Conservation (phyloP, 768 basidiomycete species). For the Boletellus ananas region DNA sequence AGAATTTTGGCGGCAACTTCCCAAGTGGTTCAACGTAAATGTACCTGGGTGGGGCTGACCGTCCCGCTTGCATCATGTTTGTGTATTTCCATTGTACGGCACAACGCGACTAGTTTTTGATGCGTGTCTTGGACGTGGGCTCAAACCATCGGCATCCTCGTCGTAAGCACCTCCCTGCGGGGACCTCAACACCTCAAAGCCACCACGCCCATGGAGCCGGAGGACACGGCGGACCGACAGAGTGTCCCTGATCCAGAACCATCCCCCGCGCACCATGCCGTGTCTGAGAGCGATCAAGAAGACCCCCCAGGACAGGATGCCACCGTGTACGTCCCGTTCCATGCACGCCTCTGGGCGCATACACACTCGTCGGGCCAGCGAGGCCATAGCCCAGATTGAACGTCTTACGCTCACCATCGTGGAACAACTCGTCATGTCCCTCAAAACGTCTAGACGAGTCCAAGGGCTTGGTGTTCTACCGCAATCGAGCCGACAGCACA, state of each 20-base stretch:
- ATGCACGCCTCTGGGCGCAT: background rate
- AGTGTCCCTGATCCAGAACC: background rate
- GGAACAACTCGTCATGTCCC: slow-evolving; percentile 27
- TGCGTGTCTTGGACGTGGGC: background rate
- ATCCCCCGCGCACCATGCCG: background rate
- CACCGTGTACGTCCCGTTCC: slow-evolving; percentile 5
- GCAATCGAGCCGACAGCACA: slow-evolving; percentile 5
- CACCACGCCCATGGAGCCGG: background rate
- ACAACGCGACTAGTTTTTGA: background rate
- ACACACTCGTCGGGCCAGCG: slow-evolving; percentile 12
- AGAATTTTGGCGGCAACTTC: slow-evolving; percentile 63
- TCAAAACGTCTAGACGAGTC: slow-evolving; percentile 3
- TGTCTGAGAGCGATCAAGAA: slow-evolving; percentile 14
- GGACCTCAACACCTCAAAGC: too few relatives aligned
- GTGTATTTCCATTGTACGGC: slow-evolving; percentile 12
- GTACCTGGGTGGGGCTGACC: slow-evolving; percentile 36
- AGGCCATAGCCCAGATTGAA: slow-evolving; percentile 29
- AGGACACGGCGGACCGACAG: background rate
- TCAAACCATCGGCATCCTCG: background rate
- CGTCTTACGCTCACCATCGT: slow-evolving; percentile 28
- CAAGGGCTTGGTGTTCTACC: background rate
- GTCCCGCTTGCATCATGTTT: background rate
- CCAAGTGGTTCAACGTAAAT: slow-evolving; percentile 62
- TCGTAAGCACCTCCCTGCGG: too few relatives aligned
- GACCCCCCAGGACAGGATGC: slow-evolving; percentile 2